These are phyloP conservation scores for Moesziomyces sp. DNA, from an alignment of 1,284 basidiomycete genomes.

Conservation along the genomic window DNA sequence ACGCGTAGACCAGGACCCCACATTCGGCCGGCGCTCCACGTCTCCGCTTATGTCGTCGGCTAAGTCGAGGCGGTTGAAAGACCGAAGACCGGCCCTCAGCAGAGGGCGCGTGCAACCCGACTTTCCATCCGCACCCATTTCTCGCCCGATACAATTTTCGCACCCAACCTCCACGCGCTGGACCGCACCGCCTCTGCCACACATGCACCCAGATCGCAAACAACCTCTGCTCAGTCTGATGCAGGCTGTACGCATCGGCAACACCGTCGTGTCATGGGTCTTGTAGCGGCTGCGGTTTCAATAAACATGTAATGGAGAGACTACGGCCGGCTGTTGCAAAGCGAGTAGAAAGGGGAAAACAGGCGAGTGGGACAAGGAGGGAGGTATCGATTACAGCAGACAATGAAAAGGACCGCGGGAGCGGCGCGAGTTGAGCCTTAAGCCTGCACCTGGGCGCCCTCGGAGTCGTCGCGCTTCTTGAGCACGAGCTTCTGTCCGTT, in stretches of 20 bases:
- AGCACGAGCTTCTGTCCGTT: slow-evolving; percentile 64
- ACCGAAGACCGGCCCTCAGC: slow-evolving; percentile 18
- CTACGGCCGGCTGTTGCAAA: background rate
- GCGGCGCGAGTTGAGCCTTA: slow-evolving; percentile 3
- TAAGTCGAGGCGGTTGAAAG: slow-evolving; percentile 26
- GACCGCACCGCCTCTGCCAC: too few species aligned
- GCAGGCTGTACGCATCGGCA: background rate
- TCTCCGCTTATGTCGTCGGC: slow-evolving; percentile 8
- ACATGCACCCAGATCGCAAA: too few species aligned
- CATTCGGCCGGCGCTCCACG: slow-evolving; percentile 1
- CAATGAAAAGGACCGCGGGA: background rate
- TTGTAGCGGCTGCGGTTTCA: background rate
- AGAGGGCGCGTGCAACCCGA: slow-evolving; percentile 1
- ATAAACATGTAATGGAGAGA: background rate
- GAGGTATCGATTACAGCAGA: slow-evolving; percentile 11
- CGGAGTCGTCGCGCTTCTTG: slow-evolving; percentile 62
- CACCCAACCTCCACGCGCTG: background rate
- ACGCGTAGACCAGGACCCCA: slow-evolving; percentile 5
- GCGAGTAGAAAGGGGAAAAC: background rate
- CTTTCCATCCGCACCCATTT: slow-evolving; percentile 3
- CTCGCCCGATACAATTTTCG: slow-evolving; percentile 17
- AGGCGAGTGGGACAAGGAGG: background rate
- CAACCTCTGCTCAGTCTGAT: background rate
- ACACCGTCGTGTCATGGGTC: background rate
- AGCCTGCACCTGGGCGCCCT: slow-evolving; percentile 66